Percentiles rank a stretch among this genome's conserved stretches.
Evolutionary conservation across 2,329 filamentous ascomycete genomes (phyloP).

Genomic region (Penicillium janthinellum): DNA sequence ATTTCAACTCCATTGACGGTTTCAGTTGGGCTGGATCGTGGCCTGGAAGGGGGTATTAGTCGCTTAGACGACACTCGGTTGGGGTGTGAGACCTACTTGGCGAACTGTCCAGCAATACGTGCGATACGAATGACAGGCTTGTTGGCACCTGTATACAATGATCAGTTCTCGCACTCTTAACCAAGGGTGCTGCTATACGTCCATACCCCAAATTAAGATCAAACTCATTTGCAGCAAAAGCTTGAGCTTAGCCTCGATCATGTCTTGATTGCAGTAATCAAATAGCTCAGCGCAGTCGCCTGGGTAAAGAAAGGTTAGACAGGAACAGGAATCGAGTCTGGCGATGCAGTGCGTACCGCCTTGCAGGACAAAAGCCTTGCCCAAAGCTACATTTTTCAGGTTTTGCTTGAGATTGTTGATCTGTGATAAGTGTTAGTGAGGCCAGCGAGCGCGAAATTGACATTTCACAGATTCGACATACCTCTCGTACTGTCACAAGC

Average conservation of each 20-base stretch:
- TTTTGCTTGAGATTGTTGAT: conserved; percentile 77
- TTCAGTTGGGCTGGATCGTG: conserved; percentile 85
- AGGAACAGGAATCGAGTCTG: too few relatives aligned
- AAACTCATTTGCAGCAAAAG: conserved; percentile 95
- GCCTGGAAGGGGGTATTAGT: conserved; percentile 43
- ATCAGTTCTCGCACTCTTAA: conserved; percentile 1
- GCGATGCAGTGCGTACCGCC: conserved; percentile 60
- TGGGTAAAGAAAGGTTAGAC: conserved; percentile 13
- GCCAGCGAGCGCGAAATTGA: background rate
- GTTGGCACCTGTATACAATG: conserved; percentile 51
- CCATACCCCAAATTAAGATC: conserved; percentile 80
- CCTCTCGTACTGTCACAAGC: conserved; percentile 33
- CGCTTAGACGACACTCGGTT: background rate
- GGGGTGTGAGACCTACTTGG: conserved; percentile 58
- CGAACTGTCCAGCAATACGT: conserved; percentile 95
- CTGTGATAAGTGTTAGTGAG: conserved; percentile 22
- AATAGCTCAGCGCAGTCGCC: conserved; percentile 93
- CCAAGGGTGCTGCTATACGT: background rate
- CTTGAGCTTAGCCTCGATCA: conserved; percentile 96
- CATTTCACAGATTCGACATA: background rate
- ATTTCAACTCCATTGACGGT: conserved; percentile 76
- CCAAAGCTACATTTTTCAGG: conserved; percentile 82
- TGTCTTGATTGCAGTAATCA: conserved; percentile 86
- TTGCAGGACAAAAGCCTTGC: conserved; percentile 91
- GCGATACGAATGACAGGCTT: conserved; percentile 90